Evolutionary conservation across 176 grass and related monocot genomes (phyloP), one percentile per base, ranked within the genome.

Genomic region (Carex myosuroides): DNA sequence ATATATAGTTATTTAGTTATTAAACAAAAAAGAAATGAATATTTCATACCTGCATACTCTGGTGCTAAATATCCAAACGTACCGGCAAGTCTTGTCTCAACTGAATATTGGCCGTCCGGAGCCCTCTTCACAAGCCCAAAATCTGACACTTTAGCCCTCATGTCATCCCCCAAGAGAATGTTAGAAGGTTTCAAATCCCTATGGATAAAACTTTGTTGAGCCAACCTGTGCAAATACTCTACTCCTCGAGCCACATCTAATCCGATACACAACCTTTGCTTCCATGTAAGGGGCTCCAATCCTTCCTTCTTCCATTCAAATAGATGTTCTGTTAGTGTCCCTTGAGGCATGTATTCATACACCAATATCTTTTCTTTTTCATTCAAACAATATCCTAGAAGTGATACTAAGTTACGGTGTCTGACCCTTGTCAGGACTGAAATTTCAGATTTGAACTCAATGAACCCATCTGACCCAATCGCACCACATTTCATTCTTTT

Each of bases 261-360:
- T 62, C 79, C 79, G 1, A 81, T 26, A 65, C 58, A 62, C 37
- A 81, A 65, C n/a, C 79, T 81, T 41, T 62, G 29, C 13, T 65
- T 82, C 80, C 80, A 82, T 50, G 60, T 30, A 62, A 82, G 63
- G 1, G 61, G 60, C 61, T 82, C 57, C 63, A 67, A 33, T 12
- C 80, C 80, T 82, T 62, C n/a, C 24, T 67, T 82, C 17, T 82
- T 82, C 80, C 80, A 82, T 24, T 82, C 80, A 67, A 82, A 82
- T 50, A 82, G 20, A 20, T 82, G 60, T 50, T 48, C 7, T 9
- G 80, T 82, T 17, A 82, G 59, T 46, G 80, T 82, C 20, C 80
- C 80, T 82, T 82, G 80, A 8, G 80, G 59, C 80, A 82, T 82
- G 80, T 82, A 65, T 82, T 82, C 80, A 50, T 82, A 82, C 20